These are phyloP conservation scores for Mortierella sp. DNA, from an alignment of 371 early-diverging fungal genomes.

Conservation along the genomic window DNA sequence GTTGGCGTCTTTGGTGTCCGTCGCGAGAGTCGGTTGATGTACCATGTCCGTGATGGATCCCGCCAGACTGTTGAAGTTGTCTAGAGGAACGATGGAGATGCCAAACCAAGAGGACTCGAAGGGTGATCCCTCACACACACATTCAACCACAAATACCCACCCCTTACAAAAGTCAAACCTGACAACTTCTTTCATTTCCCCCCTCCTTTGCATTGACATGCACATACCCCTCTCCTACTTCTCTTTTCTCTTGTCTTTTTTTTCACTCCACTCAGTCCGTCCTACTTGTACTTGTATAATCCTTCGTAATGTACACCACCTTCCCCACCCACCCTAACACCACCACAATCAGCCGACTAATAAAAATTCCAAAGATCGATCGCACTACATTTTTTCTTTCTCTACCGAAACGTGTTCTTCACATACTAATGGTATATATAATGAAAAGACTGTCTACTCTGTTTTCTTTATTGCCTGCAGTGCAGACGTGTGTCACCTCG, in stretches of 20 bases:
- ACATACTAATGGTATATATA: no score
- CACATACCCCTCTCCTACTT: neutral
- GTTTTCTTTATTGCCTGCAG: no score
- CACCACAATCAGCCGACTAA: no score
- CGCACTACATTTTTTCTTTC: no score
- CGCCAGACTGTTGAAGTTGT: neutral
- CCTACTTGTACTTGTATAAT: neutral
- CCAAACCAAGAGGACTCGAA: neutral
- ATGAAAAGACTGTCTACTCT: no score
- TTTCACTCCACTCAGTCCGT: neutral
- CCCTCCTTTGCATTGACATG: constrained; percentile 2
- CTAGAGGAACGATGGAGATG: neutral
- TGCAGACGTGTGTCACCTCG: no score
- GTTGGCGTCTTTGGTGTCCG: constrained; percentile 1
- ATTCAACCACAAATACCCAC: neutral
- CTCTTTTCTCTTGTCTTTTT: neutral
- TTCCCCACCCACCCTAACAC: no score
- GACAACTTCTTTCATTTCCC: neutral
- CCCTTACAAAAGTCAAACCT: neutral
- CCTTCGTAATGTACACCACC: no score
- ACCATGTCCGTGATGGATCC: neutral
- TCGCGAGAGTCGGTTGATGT: neutral
- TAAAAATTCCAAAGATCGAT: no score
- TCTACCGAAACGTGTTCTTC: no score
- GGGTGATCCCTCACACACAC: neutral